Evolutionary conservation across 257 asterid genomes (phyloP), one percentile per base, ranked within the genome.

Genomic region (Jasminum sambac): DNA sequence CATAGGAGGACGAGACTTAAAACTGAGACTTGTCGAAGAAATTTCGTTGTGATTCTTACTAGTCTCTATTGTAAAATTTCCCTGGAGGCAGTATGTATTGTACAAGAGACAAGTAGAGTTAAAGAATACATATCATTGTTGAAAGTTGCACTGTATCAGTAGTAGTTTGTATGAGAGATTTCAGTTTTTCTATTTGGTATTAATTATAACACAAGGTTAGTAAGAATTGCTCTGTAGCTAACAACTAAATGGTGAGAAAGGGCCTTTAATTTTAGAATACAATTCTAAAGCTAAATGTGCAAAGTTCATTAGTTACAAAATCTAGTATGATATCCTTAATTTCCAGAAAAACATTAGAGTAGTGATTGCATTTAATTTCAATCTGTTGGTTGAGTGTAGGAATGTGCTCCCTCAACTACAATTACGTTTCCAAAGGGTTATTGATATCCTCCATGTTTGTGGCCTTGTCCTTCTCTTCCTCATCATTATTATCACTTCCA

Each of bases 281-380:
- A n/a, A n/a, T n/a, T n/a, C n/a, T n/a, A n/a, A n/a, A n/a, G n/a
- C n/a, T n/a, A n/a, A n/a, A n/a, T n/a, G n/a, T n/a, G n/a, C 13
- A 0, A 64, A 55, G 43, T 30, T 5, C 17, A 24, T 8, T 25
- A 74, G 92, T 76, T 80, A 87, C 96, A 59, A 91, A 80, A 36
- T 74, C 23, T 42, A 96, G 97, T 8, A 90, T 75, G 69, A 89
- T 79, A 71, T 89, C 41, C 75, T 85, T 86, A 66, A 82, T 85
- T 68, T 89, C 92, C 67, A 80, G 16, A 43, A 75, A 43, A 34
- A 87, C 81, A 42, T 34, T 12, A 0, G 65, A 10, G 63, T 97
- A 93, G 63, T 69, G 41, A 77, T 55, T 71, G 75, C 97, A 89
- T 34, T 79, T n/a, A 5, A 87, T 44, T 74, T 97, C 98, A 7